Percentiles rank a stretch among this genome's conserved stretches.
These are phyloP conservation scores for Vigna mungo DNA, from an alignment of 306 rosid genomes.

Conservation along the genomic window DNA sequence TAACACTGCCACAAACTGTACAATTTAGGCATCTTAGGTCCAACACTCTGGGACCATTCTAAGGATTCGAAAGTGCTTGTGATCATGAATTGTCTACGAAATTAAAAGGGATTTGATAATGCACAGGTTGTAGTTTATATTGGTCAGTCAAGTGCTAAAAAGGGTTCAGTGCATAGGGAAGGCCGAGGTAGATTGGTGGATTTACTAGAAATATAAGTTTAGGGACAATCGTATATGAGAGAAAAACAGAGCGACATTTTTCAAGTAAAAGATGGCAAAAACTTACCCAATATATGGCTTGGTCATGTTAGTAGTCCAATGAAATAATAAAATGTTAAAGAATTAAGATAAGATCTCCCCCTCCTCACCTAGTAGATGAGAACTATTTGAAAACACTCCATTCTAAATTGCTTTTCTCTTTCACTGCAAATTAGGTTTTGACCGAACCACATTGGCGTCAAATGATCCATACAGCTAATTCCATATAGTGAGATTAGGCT, in stretches of 20 bases:
- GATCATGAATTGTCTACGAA: not conserved
- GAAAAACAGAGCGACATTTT: not conserved
- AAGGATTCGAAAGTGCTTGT: conserved; percentile 34
- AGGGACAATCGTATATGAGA: not conserved
- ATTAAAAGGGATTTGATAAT: not conserved
- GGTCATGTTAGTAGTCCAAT: conserved; percentile 22
- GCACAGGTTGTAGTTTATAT: not conserved
- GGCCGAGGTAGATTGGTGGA: conserved; percentile 27
- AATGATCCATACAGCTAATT: not conserved
- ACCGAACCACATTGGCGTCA: not conserved
- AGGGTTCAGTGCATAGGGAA: not conserved
- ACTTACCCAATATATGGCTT: not conserved
- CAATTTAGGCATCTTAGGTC: conserved; percentile 5
- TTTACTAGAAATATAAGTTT: not conserved
- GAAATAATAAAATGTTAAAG: not conserved
- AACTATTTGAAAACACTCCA: not conserved
- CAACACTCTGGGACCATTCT: conserved; percentile 17
- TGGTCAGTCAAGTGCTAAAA: no score
- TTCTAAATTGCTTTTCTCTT: conserved; percentile 20
- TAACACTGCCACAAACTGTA: conserved; percentile 6
- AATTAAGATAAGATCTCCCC: not conserved
- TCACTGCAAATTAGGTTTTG: not conserved
- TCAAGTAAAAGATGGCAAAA: not conserved
- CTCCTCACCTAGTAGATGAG: no score
- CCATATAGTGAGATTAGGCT: not conserved